Percentiles rank a stretch among this genome's conserved stretches.
Conservation (phyloP, 495 filamentous ascomycete species). For the Lentithecium fluviatile region DNA sequence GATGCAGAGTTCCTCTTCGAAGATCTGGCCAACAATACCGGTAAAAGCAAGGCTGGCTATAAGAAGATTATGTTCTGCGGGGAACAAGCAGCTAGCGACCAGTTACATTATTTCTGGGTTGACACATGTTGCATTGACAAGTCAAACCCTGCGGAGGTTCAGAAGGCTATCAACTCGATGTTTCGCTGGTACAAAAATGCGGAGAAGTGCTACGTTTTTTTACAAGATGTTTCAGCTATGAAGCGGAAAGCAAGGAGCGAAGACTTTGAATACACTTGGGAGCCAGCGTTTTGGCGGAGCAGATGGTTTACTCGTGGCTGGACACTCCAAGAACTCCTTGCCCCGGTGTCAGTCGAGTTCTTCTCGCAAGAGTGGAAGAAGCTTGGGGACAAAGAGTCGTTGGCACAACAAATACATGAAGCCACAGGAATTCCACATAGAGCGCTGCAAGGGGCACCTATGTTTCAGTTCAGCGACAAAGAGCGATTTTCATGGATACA, state of each 20-base stretch:
- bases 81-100: conserved; percentile 15
- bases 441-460: neutral
- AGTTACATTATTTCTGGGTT: conserved; percentile 21
- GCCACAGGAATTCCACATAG: conserved; percentile 10
- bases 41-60: conserved; percentile 14
- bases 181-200: conserved; percentile 23
- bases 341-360: conserved; percentile 1
- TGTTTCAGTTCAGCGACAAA: conserved; percentile 1
- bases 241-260: too few species aligned
- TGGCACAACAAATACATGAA: conserved; percentile 12
- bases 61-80: conserved; percentile 24
- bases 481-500: conserved; percentile 10
- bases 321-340: conserved; percentile 21
- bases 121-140: too few species aligned
- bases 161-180: conserved; percentile 16
- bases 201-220: conserved; percentile 14
- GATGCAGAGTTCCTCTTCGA: conserved; percentile 20
- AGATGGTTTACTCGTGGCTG: neutral
- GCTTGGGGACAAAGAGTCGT: conserved; percentile 9
- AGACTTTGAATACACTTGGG: too few species aligned
- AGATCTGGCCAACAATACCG: neutral
- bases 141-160: conserved; percentile 21
- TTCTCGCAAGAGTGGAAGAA: conserved; percentile 3
- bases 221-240: conserved; percentile 13
- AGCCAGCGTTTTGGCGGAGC: too few species aligned